These are phyloP conservation scores for Pyrus betulifolia DNA, from an alignment of 306 rosid genomes.

Conservation along the genomic window DNA sequence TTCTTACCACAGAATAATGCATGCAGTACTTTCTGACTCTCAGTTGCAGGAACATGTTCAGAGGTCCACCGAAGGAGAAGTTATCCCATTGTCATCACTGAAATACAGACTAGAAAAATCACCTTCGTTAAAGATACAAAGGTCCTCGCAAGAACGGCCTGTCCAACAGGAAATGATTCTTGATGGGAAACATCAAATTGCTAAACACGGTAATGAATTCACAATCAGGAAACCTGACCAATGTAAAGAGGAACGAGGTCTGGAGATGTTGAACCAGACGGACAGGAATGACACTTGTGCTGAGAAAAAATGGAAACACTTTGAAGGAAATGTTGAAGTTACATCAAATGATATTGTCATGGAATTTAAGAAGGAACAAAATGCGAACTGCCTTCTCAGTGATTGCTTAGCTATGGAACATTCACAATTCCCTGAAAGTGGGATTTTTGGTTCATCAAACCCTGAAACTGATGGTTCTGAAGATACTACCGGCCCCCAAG, in stretches of 20 bases:
- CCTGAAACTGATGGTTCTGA: slow-evolving; percentile 20
- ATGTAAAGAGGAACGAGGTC: slow-evolving; percentile 16
- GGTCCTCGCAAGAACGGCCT: slow-evolving; percentile 30
- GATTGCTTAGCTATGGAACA: slow-evolving; percentile 27
- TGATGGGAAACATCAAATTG: slow-evolving; percentile 16
- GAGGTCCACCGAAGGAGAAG: slow-evolving; percentile 20
- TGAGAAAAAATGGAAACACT: slow-evolving; percentile 8
- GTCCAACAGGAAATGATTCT: slow-evolving; percentile 24
- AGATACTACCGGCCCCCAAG: slow-evolving; percentile 11
- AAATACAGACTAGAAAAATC: slow-evolving; percentile 24
- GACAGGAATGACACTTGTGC: slow-evolving; percentile 15
- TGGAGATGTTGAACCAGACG: slow-evolving; percentile 25
- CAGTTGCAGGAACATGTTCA: slow-evolving; percentile 37
- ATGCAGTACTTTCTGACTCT: slow-evolving; percentile 43
- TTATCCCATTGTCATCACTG: slow-evolving; percentile 14
- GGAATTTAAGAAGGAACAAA: slow-evolving; percentile 19
- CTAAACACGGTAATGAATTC: slow-evolving; percentile 23
- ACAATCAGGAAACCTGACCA: slow-evolving; percentile 11
- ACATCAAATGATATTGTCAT: slow-evolving; percentile 14
- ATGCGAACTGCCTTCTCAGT: slow-evolving; percentile 29
- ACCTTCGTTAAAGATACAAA: slow-evolving; percentile 28
- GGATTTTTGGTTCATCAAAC: slow-evolving; percentile 17
- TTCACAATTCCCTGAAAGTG: slow-evolving; percentile 17
- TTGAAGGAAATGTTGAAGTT: slow-evolving; percentile 20
- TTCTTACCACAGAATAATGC: slow-evolving; percentile 37